A percentile compares a stretch with the other conserved stretches of the same genome.
These are phyloP conservation scores for Colletotrichum sp. DNA, from an alignment of 2,329 filamentous ascomycete genomes.

Conservation along the genomic window DNA sequence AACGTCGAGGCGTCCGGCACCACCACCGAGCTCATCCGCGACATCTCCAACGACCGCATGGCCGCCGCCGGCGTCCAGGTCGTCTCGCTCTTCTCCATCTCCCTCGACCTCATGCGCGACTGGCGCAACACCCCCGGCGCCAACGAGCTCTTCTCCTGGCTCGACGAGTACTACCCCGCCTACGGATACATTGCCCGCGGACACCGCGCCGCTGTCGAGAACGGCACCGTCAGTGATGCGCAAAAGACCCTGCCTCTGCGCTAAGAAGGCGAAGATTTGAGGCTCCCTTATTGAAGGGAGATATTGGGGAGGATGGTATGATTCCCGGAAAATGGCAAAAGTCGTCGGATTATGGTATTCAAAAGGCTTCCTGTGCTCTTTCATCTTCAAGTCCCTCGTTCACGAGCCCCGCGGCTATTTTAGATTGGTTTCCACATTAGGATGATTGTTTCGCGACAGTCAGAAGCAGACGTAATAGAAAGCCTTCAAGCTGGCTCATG, in stretches of 20 bases:
- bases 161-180: conserved; percentile 68
- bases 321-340: neutral
- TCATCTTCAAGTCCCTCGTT: conserved; percentile 11
- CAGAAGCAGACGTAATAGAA: neutral
- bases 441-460: neutral
- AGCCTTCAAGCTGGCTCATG: neutral
- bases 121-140: conserved; percentile 63
- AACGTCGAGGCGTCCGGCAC: conserved; percentile 76
- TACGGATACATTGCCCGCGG: conserved; percentile 68
- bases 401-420: neutral
- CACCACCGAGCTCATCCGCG: conserved; percentile 62
- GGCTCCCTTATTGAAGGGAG: neutral
- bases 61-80: conserved; percentile 68
- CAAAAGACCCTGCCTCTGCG: conserved; percentile 40
- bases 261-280: neutral
- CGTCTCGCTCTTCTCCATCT: conserved; percentile 65
- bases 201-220: conserved; percentile 63
- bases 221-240: conserved; percentile 62
- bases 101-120: conserved; percentile 73
- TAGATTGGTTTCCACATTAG: neutral
- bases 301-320: neutral
- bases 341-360: neutral
- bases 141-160: conserved; percentile 62
- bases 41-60: conserved; percentile 71
- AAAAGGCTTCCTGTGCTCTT: neutral